phyloP scores from a whole-genome alignment of 2,329 filamentous ascomycete species.

The Monilinia laxa region DNA sequence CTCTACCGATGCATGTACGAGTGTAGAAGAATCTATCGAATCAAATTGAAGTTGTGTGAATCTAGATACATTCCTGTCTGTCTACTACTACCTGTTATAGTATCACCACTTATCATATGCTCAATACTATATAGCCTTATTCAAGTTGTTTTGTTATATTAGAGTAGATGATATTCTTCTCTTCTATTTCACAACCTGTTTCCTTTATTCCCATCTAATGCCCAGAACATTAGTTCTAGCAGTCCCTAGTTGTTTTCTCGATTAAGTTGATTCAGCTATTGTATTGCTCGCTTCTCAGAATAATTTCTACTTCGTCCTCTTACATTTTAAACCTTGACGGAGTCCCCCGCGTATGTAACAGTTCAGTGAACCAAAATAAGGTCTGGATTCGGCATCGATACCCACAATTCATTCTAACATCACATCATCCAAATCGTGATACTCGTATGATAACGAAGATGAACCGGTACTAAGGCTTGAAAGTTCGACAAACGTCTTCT shows the following conservation, averaged over 20 bases:
- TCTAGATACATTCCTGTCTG: background rate
- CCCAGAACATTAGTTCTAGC: background rate
- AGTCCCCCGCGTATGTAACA: slow-evolving; percentile 18
- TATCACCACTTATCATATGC: background rate
- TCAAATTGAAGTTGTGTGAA: slow-evolving; percentile 4
- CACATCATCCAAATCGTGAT: slow-evolving; percentile 25
- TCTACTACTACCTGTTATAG: background rate
- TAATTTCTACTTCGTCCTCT: slow-evolving; percentile 3
- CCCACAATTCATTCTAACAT: slow-evolving; percentile 23
- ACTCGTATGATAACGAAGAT: slow-evolving; percentile 26
- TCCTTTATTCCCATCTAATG: slow-evolving; percentile 11
- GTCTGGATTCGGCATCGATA: slow-evolving; percentile 19
- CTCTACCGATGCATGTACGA: slow-evolving; percentile 1
- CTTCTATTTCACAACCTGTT: background rate
- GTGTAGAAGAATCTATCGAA: background rate
- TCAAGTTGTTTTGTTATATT: background rate
- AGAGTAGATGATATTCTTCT: background rate
- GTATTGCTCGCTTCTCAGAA: too few relatives aligned
- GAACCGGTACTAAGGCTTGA: slow-evolving; percentile 24
- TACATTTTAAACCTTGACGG: slow-evolving; percentile 15
- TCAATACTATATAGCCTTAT: background rate
- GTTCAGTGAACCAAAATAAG: background rate
- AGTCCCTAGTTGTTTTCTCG: slow-evolving; percentile 5
- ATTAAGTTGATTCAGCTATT: too few relatives aligned
- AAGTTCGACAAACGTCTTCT: slow-evolving; percentile 14